Evolutionary conservation across 306 rosid genomes (phyloP).

Genomic region (Trifolium dubium): DNA sequence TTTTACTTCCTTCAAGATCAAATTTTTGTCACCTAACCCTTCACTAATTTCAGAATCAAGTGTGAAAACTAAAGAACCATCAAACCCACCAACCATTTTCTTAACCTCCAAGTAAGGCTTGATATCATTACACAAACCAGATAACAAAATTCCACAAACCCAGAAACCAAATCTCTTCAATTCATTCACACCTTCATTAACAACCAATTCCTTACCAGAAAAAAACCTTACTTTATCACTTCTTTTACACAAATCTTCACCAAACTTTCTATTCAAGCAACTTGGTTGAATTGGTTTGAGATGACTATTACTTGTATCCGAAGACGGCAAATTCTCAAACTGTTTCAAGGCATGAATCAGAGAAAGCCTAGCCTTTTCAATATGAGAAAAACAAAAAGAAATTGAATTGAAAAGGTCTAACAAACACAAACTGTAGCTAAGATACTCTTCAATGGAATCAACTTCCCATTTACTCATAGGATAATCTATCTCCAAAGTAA

Average conservation of each 20-base stretch:
- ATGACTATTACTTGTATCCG: conserved; percentile 31
- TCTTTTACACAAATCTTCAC: conserved; percentile 29
- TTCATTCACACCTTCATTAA: conserved; percentile 55
- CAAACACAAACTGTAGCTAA: conserved; percentile 53
- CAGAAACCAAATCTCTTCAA: conserved; percentile 55
- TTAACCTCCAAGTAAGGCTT: conserved; percentile 53
- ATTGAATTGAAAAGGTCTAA: conserved; percentile 64
- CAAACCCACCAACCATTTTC: conserved; percentile 44
- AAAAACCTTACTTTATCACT: conserved; percentile 32
- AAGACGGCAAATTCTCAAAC: conserved; percentile 48
- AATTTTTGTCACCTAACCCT: conserved; percentile 30
- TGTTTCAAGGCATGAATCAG: conserved; percentile 58
- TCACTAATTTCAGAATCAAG: conserved; percentile 52
- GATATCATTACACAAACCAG: conserved; percentile 51
- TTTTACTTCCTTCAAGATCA: conserved; percentile 53
- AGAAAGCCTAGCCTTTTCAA: conserved; percentile 50
- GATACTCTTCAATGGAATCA: conserved; percentile 64
- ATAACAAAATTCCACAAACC: conserved; percentile 64
- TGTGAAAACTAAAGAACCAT: conserved; percentile 39
- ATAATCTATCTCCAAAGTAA: conserved; percentile 61
- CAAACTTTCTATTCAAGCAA: conserved; percentile 39
- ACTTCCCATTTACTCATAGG: conserved; percentile 65
- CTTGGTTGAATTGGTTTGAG: conserved; percentile 47
- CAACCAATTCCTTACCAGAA: conserved; percentile 45
- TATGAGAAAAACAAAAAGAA: conserved; percentile 55